Evolutionary conservation across 2,329 filamentous ascomycete species (phyloP), one percentile per base, ranked within the genome.

Genomic region (Arthrobotrys sinensis): DNA sequence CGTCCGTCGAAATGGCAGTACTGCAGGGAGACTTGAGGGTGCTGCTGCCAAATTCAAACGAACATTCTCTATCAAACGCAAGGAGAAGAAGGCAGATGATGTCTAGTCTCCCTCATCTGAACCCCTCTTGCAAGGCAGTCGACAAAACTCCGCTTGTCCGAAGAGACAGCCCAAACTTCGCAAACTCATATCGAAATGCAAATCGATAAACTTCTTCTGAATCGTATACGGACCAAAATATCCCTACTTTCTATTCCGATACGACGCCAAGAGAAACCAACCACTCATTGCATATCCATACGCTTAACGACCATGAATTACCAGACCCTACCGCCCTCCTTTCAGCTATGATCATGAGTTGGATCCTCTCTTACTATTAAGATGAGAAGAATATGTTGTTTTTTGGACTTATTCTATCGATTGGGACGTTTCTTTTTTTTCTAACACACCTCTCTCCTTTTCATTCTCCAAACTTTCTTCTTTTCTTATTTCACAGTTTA

Each of bases 61-160:
- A 48, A 73, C 76, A 14, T 79, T 79, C 57, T 79, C 76, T 28
- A 40, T 79, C 38, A 79, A 75, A 43, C 55, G 70, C 53, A 73
- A 68, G 69, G 70, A 79, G 24, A 75, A 66, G 69, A 70, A 57
- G 36, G 14, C n/a, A 4, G 50, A 34, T 14, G 65, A 72, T 73
- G 68, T 34, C 63, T 75, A 79, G 57, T 34, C 43, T 21, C 11
- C 57, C 40, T 66, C 68, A 24, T 40, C 40, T 8, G 16, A 11
- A 16, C 60, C 40, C 4, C 16, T 64, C 34, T 48, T 64, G 45
- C 60, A 46, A 10, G 19, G 19, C 11, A 2, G 11, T 7, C 55
- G 19, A 60, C 12, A 60, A 10, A 19, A 24, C 45, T 36, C 32
- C 21, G 48, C 10, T 21, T 0, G 7, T 28, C 16, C 24, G 11